These are phyloP conservation scores for Guillardia theta DNA, from an alignment of 78 protist species.

Conservation along the genomic window DNA sequence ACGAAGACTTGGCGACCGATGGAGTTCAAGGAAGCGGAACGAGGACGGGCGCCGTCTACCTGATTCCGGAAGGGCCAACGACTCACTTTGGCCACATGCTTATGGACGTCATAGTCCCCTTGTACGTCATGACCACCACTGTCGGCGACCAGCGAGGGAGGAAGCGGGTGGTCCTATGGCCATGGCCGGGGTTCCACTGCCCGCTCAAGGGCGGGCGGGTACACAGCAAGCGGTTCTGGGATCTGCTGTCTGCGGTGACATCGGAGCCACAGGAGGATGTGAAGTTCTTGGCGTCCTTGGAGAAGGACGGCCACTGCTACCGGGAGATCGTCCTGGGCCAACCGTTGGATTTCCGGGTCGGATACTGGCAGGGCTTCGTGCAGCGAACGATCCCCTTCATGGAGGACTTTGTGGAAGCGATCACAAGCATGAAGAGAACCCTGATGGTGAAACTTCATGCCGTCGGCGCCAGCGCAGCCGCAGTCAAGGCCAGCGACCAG, in stretches of 20 bases:
- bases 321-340: neutral
- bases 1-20: too few relatives aligned
- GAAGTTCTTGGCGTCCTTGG: neutral
- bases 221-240: neutral
- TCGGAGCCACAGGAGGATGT: neutral
- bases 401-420: neutral
- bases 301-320: neutral
- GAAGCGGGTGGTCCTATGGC: neutral
- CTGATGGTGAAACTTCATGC: neutral
- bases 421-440: neutral
- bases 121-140: neutral
- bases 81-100: neutral
- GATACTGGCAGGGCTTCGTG: neutral
- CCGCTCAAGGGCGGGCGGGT: neutral
- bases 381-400: neutral
- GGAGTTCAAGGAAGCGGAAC: too few relatives aligned
- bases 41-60: neutral
- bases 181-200: neutral
- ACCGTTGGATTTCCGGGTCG: neutral
- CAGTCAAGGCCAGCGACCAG: too few relatives aligned
- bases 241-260: neutral
- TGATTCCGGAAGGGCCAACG: neutral
- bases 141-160: neutral
- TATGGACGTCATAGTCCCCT: neutral
- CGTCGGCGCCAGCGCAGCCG: neutral